These are phyloP conservation scores for Pseudopyrenochaeta lycopersici DNA, from an alignment of 2,329 filamentous ascomycete genomes.

Conservation along the genomic window DNA sequence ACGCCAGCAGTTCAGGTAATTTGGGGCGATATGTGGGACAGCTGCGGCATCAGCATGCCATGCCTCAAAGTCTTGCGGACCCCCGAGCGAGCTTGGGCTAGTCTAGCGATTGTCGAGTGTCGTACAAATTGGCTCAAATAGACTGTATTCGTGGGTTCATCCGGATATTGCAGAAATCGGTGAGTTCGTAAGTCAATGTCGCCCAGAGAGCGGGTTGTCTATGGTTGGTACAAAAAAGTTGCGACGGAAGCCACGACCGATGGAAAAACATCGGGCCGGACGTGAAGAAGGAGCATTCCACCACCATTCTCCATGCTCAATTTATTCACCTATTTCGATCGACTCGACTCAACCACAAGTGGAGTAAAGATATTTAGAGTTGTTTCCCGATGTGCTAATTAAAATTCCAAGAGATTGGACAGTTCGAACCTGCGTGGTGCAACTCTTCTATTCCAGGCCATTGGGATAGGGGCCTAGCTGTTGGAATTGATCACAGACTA, in stretches of 20 bases:
- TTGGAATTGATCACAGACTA: background rate
- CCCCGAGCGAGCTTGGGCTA: slow-evolving; percentile 12
- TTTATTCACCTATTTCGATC: too few relatives aligned
- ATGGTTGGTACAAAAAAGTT: slow-evolving; percentile 25
- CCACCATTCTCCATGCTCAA: background rate
- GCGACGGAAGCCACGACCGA: slow-evolving; percentile 12
- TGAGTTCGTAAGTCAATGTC: slow-evolving; percentile 13
- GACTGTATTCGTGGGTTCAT: background rate
- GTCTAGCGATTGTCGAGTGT: background rate
- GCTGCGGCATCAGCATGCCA: slow-evolving; percentile 30
- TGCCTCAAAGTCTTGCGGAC: slow-evolving; percentile 26
- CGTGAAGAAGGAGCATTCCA: background rate
- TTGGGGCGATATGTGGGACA: slow-evolving; percentile 17
- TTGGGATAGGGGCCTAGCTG: too few relatives aligned
- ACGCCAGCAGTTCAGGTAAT: slow-evolving; percentile 13
- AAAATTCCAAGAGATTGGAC: background rate
- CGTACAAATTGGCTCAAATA: background rate
- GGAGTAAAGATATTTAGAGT: background rate
- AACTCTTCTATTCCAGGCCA: background rate
- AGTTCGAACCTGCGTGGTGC: background rate
- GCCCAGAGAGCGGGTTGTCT: background rate
- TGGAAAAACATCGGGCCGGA: slow-evolving; percentile 16
- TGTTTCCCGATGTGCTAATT: background rate
- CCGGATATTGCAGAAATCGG: background rate
- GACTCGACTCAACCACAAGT: background rate